Evolutionary conservation across 2,329 filamentous ascomycete species (phyloP).

Genomic region (Amauroascus verrucosus): DNA sequence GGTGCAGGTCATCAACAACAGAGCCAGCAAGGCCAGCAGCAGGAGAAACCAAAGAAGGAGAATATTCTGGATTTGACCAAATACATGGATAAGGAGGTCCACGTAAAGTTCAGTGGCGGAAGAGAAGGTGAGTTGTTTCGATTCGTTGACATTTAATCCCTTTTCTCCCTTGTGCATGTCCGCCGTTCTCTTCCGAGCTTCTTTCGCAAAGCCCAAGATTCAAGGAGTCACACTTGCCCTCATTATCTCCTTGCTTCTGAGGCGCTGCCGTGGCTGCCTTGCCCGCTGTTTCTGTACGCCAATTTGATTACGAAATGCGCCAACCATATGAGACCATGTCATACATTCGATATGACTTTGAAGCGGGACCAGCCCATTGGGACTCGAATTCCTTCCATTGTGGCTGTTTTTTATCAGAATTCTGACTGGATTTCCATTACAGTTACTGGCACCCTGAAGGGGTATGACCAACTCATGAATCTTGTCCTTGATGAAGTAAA

Average conservation of each 20-base stretch:
- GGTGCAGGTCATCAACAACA: slow-evolving; percentile 38
- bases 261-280: neutral
- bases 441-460: slow-evolving; percentile 86
- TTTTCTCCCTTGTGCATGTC: neutral
- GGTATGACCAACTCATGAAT: slow-evolving; percentile 97
- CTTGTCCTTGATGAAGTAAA: slow-evolving; percentile 89
- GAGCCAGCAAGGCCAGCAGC: slow-evolving; percentile 40
- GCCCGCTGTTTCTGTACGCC: no score
- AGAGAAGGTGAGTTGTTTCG: slow-evolving; percentile 57
- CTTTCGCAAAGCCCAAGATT: neutral
- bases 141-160: slow-evolving; percentile 4
- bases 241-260: neutral
- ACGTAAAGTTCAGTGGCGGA: slow-evolving; percentile 92
- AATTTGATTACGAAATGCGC: no score
- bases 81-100: slow-evolving; percentile 94
- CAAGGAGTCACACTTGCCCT: no score
- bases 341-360: neutral
- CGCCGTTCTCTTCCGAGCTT: neutral
- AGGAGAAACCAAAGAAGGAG: slow-evolving; percentile 89
- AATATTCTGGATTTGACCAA: slow-evolving; percentile 92
- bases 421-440: neutral
- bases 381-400: neutral
- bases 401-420: neutral
- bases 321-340: no score
- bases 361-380: neutral